Evolutionary conservation across 805 yeast genomes (phyloP).

Genomic region (Hanseniaspora jakobsenii): DNA sequence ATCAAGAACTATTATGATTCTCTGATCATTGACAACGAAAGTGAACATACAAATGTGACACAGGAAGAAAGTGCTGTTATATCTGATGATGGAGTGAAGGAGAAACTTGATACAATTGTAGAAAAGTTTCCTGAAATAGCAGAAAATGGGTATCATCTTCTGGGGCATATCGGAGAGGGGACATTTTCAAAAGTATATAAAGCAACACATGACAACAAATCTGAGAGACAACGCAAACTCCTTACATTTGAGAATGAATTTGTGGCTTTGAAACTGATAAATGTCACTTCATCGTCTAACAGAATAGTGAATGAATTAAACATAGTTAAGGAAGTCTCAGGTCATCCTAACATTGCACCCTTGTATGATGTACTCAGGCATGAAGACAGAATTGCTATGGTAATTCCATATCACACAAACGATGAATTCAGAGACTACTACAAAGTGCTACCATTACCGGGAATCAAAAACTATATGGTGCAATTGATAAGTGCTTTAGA

Average conservation of each 20-base stretch:
- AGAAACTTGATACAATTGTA: conserved; percentile 46
- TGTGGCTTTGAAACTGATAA: conserved; percentile 86
- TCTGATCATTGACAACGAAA: not conserved
- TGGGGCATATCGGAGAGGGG: conserved; percentile 59
- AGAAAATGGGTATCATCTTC: conserved; percentile 25
- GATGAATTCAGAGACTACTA: conserved; percentile 82
- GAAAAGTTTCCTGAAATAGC: conserved; percentile 41
- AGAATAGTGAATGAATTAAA: conserved; percentile 82
- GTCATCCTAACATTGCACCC: conserved; percentile 71
- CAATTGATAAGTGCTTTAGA: conserved; percentile 62
- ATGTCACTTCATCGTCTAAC: conserved; percentile 89
- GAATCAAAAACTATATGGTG: conserved; percentile 67
- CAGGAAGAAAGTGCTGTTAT: not conserved
- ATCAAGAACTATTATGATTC: not conserved
- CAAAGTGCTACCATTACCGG: conserved; percentile 63
- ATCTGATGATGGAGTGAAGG: conserved; percentile 24
- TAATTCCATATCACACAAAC: conserved; percentile 81
- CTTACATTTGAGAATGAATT: conserved; percentile 19
- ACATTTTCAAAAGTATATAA: conserved; percentile 77
- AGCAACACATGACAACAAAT: conserved; percentile 22
- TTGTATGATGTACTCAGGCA: conserved; percentile 73
- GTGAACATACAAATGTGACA: conserved; percentile 2
- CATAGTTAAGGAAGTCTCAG: conserved; percentile 55
- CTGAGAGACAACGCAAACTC: conserved; percentile 23
- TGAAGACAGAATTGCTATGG: conserved; percentile 88